phyloP scores from a whole-genome alignment of 225 moss, liverwort and hornwort genomes.

The Climacium dendroides region DNA sequence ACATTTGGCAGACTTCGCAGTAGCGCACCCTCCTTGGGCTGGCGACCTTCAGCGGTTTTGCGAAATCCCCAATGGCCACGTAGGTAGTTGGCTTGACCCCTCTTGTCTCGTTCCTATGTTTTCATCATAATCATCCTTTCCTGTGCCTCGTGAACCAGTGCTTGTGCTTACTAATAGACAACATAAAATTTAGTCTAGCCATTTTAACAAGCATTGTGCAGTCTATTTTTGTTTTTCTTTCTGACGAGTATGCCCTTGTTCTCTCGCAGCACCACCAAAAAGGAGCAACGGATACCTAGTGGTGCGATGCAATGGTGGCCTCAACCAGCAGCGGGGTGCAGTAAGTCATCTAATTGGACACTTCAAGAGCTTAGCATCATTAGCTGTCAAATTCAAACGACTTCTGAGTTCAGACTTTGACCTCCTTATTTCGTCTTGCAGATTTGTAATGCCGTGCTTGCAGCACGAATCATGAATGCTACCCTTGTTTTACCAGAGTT shows the following conservation, averaged over 20 bases:
- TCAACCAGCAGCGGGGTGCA: conserved; percentile 77
- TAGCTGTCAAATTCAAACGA: background rate
- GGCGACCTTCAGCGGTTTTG: conserved; percentile 62
- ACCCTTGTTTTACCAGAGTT: conserved; percentile 85
- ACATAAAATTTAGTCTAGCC: background rate
- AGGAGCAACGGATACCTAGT: conserved; percentile 73
- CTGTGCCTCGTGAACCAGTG: background rate
- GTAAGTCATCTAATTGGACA: conserved; percentile 25
- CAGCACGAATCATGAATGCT: conserved; percentile 93
- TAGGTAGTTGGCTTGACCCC: conserved; percentile 30
- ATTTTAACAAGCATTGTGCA: background rate
- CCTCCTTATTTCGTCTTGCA: conserved; percentile 13
- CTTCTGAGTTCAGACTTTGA: background rate
- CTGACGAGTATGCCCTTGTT: background rate
- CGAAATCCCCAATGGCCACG: conserved; percentile 55
- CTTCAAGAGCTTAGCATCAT: background rate
- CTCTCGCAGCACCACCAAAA: conserved; percentile 46
- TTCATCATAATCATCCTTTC: background rate
- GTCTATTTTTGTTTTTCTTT: background rate
- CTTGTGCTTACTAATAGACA: background rate
- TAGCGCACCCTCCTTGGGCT: conserved; percentile 35
- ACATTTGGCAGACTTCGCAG: conserved; percentile 18
- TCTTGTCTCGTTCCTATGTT: background rate
- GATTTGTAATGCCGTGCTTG: conserved; percentile 95
- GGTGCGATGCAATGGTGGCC: conserved; percentile 79